A percentile compares a stretch with the other conserved stretches of the same genome.
phyloP scores from a whole-genome alignment of 2,329 filamentous ascomycete species.

The Colletotrichum sp. region DNA sequence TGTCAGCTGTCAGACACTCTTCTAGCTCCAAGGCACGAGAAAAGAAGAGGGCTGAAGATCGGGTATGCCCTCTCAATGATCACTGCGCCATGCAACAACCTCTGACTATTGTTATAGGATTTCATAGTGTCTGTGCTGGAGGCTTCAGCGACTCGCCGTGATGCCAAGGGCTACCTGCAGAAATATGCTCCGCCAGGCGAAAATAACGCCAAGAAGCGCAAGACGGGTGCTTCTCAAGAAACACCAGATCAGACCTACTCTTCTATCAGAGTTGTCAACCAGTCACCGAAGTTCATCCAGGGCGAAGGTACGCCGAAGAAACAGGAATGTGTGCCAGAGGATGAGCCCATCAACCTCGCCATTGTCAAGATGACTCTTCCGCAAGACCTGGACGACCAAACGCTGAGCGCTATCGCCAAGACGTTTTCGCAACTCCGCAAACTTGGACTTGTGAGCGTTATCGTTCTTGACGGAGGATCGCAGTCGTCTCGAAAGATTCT shows the following conservation, averaged over 20 bases:
- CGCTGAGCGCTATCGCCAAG: conserved; percentile 76
- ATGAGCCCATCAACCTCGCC: conserved; percentile 66
- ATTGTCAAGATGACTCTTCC: conserved; percentile 83
- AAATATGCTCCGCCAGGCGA: conserved; percentile 64
- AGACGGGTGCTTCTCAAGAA: neutral
- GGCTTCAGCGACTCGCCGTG: conserved; percentile 88
- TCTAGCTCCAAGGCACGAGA: conserved; percentile 29
- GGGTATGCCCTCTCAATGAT: conserved; percentile 36
- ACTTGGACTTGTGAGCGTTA: conserved; percentile 80
- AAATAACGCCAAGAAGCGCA: neutral
- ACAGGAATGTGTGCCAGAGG: conserved; percentile 26
- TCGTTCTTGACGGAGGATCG: conserved; percentile 77
- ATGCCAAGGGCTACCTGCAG: conserved; percentile 89
- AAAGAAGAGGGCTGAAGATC: conserved; percentile 52
- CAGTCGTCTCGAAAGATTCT: conserved; percentile 46
- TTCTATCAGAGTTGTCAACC: conserved; percentile 31
- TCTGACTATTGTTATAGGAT: conserved; percentile 57
- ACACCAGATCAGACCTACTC: conserved; percentile 18
- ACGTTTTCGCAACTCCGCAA: conserved; percentile 84
- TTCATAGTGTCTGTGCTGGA: conserved; percentile 87
- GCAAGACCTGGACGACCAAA: conserved; percentile 71
- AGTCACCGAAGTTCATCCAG: conserved; percentile 41
- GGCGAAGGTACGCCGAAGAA: conserved; percentile 32
- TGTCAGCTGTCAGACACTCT: conserved; percentile 14
- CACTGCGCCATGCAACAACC: neutral